phyloP scores from a whole-genome alignment of 441 rosid species.

The Gossypium aridum region DNA sequence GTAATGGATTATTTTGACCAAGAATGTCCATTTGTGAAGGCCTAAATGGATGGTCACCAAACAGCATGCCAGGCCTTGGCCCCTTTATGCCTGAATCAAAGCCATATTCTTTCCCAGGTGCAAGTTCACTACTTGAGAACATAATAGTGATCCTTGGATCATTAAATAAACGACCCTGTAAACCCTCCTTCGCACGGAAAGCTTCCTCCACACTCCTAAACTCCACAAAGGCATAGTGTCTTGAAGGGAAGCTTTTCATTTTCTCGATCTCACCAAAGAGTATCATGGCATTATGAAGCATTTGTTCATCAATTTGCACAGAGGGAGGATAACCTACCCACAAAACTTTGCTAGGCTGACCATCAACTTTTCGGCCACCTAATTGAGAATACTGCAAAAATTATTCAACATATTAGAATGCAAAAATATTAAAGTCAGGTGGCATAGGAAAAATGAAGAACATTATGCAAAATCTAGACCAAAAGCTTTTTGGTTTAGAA shows the following conservation, averaged over 20 bases:
- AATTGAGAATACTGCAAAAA: constrained; percentile 42
- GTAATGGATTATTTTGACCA: constrained; percentile 35
- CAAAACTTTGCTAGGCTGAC: constrained; percentile 73
- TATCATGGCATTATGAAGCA: constrained; percentile 95
- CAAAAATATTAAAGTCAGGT: background rate
- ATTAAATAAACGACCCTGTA: constrained; percentile 85
- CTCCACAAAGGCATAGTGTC: constrained; percentile 84
- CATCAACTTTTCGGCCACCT: constrained; percentile 47
- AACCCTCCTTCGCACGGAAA: constrained; percentile 82
- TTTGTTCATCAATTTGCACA: constrained; percentile 80
- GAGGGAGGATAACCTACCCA: constrained; percentile 96
- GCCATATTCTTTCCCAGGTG: constrained; percentile 51
- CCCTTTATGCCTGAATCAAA: constrained; percentile 57
- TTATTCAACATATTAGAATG: constrained; percentile 16
- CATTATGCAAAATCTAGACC: background rate
- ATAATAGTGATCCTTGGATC: constrained; percentile 88
- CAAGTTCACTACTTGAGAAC: constrained; percentile 67
- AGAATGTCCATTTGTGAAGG: constrained; percentile 38
- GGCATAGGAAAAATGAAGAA: constrained; percentile 1
- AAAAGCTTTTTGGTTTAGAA: constrained; percentile 10
- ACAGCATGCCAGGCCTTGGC: constrained; percentile 45
- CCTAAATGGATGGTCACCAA: constrained; percentile 40
- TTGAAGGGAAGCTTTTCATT: constrained; percentile 73
- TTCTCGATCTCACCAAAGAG: constrained; percentile 97
- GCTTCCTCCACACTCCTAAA: constrained; percentile 96